phyloP scores from a whole-genome alignment of 176 grass and related monocot species.

The sorghum (Sorghum bicolor) region Sorghum_bicolor_NCBIv3 NC_012876.2:60754001-60754500 shows the following conservation, averaged over 20 bases:
- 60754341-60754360: conserved; percentile 19
- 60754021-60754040: conserved; percentile 48
- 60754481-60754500: conserved; percentile 82
- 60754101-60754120: conserved; percentile 49
- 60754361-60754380: conserved; percentile 3
- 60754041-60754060: conserved; percentile 16
- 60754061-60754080: conserved; percentile 35
- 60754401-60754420: conserved; percentile 61
- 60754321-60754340: conserved; percentile 4
- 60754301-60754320: conserved; percentile 72
- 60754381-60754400: neutral
- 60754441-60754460: conserved; percentile 49
- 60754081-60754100: conserved; percentile 41
- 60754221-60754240: conserved; percentile 43
- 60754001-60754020: conserved; percentile 67
- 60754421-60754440: conserved; percentile 54
- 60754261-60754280: conserved; percentile 90
- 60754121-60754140: conserved; percentile 46
- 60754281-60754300: conserved; percentile 85
- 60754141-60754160: conserved; percentile 35
- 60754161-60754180: conserved; percentile 26
- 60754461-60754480: conserved; percentile 85
- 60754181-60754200: conserved; percentile 36
- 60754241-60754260: conserved; percentile 83
- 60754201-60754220: conserved; percentile 31